These are phyloP conservation scores for Olyra latifolia DNA, from an alignment of 176 grass and related monocot genomes.

Conservation along the genomic window DNA sequence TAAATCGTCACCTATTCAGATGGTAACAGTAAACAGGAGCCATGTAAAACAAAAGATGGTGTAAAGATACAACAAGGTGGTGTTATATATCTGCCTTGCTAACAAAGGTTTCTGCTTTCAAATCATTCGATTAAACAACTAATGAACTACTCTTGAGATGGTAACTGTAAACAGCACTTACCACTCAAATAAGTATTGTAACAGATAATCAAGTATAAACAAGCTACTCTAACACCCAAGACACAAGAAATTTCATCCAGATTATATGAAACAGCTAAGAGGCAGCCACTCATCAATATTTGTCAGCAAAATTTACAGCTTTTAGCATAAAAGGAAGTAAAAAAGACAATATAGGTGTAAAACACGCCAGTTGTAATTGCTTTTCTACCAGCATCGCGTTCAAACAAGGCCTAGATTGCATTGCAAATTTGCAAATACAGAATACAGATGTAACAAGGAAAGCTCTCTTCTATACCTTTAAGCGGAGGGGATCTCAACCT, in stretches of 20 bases:
- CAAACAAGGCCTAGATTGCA: neutral
- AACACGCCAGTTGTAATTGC: neutral
- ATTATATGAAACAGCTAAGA: neutral
- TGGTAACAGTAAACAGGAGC: neutral
- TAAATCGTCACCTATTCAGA: neutral
- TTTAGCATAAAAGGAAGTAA: neutral
- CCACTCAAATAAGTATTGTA: neutral
- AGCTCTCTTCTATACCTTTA: constrained; percentile 14
- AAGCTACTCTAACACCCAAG: neutral
- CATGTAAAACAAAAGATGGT: too few relatives aligned
- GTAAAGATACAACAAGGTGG: too few relatives aligned
- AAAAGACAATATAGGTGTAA: too few relatives aligned
- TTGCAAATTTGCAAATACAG: neutral
- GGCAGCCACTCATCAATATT: rapidly evolving
- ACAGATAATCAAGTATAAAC: neutral
- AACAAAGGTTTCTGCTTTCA: neutral
- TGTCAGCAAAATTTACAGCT: neutral
- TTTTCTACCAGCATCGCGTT: neutral
- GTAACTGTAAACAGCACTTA: neutral
- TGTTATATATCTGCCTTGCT: too few relatives aligned
- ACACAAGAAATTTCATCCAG: neutral
- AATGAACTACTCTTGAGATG: neutral
- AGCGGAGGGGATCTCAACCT: constrained; percentile 69
- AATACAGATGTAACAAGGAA: neutral
- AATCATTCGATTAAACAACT: neutral